These are phyloP conservation scores for Nevesoporus exiguus DNA, from an alignment of 768 basidiomycete genomes.

Conservation along the genomic window DNA sequence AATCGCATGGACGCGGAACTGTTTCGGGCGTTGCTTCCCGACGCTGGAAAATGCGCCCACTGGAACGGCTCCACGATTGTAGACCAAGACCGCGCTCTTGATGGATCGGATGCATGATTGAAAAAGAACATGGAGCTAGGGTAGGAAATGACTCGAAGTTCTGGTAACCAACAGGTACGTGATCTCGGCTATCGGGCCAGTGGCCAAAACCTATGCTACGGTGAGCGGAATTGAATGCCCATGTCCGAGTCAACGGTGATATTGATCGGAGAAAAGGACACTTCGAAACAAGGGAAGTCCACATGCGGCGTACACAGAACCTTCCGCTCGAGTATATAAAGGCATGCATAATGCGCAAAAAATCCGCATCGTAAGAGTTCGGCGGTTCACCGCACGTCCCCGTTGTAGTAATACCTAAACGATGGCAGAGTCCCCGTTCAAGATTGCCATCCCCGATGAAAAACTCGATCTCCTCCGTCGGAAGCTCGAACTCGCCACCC, in stretches of 20 bases:
- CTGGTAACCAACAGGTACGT: neutral
- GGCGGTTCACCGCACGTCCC: too few relatives aligned
- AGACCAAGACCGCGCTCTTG: neutral
- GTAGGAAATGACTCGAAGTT: neutral
- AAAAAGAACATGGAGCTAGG: neutral
- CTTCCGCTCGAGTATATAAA: too few relatives aligned
- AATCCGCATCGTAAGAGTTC: too few relatives aligned
- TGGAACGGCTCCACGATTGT: neutral
- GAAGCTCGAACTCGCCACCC: constrained; percentile 45
- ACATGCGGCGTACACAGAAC: too few relatives aligned
- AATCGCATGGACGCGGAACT: too few relatives aligned
- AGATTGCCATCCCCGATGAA: constrained; percentile 43
- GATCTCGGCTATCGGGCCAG: neutral
- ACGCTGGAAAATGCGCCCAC: neutral
- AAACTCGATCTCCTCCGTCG: constrained; percentile 37
- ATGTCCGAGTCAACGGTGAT: too few relatives aligned
- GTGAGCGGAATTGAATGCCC: neutral
- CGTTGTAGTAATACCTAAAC: neutral
- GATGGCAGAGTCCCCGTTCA: constrained; percentile 36
- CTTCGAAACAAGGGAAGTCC: neutral
- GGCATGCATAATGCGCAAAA: too few relatives aligned
- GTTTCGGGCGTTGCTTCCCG: neutral
- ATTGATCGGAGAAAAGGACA: too few relatives aligned
- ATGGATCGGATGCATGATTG: neutral
- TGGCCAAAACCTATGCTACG: neutral